These are phyloP conservation scores for Brasenia schreberi DNA, from an alignment of 164 flowering plant genomes.

Conservation along the genomic window DNA sequence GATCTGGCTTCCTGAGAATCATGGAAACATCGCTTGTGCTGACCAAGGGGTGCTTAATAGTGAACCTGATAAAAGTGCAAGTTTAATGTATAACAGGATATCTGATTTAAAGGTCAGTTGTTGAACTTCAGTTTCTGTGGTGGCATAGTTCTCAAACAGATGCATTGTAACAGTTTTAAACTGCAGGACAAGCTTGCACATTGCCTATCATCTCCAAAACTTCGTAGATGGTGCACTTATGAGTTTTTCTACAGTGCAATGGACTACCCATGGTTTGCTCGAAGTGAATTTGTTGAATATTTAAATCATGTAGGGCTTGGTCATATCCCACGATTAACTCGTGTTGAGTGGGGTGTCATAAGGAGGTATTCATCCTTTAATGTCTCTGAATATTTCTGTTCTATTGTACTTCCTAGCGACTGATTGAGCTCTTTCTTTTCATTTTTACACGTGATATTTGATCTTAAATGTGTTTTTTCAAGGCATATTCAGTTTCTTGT, in stretches of 20 bases:
- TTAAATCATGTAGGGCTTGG: conserved; percentile 86
- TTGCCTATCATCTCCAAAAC: conserved; percentile 43
- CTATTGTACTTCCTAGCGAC: no score
- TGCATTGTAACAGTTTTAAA: not conserved
- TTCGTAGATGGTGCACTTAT: conserved; percentile 75
- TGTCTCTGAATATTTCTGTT: no score
- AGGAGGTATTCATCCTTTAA: conserved; percentile 40
- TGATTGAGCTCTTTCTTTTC: no score
- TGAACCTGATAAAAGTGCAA: conserved; percentile 12
- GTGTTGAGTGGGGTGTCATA: conserved; percentile 96
- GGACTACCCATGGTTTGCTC: conserved; percentile 96
- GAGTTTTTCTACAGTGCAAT: conserved; percentile 98
- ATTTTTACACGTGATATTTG: no score
- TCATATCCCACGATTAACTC: conserved; percentile 84
- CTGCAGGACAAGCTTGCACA: conserved; percentile 53
- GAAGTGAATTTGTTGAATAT: conserved; percentile 90
- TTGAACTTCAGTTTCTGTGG: not conserved
- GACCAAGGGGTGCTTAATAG: conserved; percentile 7
- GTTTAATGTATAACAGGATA: conserved; percentile 21
- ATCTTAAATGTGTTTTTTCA: not conserved
- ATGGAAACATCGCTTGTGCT: conserved; percentile 1
- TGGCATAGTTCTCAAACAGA: not conserved
- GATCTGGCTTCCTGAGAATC: conserved; percentile 21
- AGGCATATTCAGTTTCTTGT: not conserved
- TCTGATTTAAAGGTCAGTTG: conserved; percentile 32